Conservation (phyloP, 1,284 basidiomycete species). For the Xanthoconium separans region DNA sequence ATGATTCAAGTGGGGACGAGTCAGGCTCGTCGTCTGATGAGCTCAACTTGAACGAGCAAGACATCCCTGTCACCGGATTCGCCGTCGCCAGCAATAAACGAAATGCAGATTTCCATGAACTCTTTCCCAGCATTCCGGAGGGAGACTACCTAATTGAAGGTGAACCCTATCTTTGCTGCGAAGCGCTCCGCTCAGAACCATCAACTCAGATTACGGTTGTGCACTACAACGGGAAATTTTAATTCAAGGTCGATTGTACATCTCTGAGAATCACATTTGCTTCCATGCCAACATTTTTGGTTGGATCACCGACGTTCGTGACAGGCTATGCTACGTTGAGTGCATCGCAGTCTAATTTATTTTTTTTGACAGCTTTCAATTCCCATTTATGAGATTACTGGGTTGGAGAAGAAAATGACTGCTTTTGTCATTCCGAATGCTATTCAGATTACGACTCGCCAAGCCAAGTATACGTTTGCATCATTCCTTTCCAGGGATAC, state of each 20-base stretch:
- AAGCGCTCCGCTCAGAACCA: slow-evolving; percentile 1
- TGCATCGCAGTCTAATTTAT: slow-evolving; percentile 8
- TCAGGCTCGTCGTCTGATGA: slow-evolving; percentile 42
- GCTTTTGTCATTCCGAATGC: slow-evolving; percentile 99
- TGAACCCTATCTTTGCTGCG: slow-evolving; percentile 36
- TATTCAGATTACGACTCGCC: slow-evolving; percentile 85
- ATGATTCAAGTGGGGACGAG: slow-evolving; percentile 29
- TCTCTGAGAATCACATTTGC: slow-evolving; percentile 97
- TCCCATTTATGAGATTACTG: slow-evolving; percentile 87
- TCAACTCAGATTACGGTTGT: slow-evolving; percentile 88
- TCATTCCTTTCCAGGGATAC: slow-evolving; percentile 97
- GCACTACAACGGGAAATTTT: slow-evolving; percentile 95
- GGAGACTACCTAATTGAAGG: slow-evolving; percentile 99
- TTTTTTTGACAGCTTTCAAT: slow-evolving; percentile 68
- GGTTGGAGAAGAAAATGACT: slow-evolving; percentile 97
- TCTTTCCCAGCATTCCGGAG: slow-evolving; percentile 88
- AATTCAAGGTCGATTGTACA: slow-evolving; percentile 94
- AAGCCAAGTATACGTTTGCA: slow-evolving; percentile 88
- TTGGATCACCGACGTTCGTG: slow-evolving; percentile 92
- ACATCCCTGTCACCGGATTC: slow-evolving; percentile 88
- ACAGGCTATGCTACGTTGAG: neutral
- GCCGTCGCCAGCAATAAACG: slow-evolving; percentile 95
- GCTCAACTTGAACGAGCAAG: slow-evolving; percentile 60
- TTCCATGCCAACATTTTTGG: slow-evolving; percentile 99
- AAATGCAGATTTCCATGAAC: slow-evolving; percentile 93